Evolutionary conservation across 1,284 basidiomycete genomes (phyloP), one percentile per base, ranked within the genome.

Genomic region (Moesziomyces parantarcticus): DNA sequence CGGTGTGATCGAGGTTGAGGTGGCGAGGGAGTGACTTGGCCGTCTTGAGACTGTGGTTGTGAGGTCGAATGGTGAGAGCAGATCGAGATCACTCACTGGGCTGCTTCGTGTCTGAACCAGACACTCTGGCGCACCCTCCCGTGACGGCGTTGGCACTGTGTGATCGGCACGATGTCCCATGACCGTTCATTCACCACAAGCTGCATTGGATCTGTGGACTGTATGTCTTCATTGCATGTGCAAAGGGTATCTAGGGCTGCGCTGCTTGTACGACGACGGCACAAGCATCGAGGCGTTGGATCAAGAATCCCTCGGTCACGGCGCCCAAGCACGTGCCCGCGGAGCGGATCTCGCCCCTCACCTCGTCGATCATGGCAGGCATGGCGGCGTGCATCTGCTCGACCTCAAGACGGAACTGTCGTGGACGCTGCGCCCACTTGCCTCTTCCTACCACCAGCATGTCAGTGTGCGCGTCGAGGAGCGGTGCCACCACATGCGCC

Each of bases 371-470:
- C 44, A 58, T 40, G 20, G 42, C 20, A 29, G 20, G 39, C 20
- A 46, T 40, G 4, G 39, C 34, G 14, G 51, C 50, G 36, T 71
- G 52, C 69, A 76, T 66, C 8, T 21, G 34, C 16, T 66, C 71
- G 25, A 65, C 59, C 34, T 75, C 64, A 8, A 29, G 20, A 5
- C 75, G 48, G 47, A 76, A 76, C 22, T 61, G 45, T 20, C 57
- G 58, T 3, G 65, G 58, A 11, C 75, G 49, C 40, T 76, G 75
- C 39, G 54, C 59, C 48, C 67, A 52, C 25, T 77, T 77, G 8
- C 75, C 75, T 23, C 73, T 45, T 3, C 75, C 75, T 34, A 77
- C 41, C 7, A 77, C 36, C 14, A 77, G 41, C 63, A 77, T 56
- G 39, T 77, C 75, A 23, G 41, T 46, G 11, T 47, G 54, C 36